phyloP scores from a whole-genome alignment of 495 filamentous ascomycete species.

The Trypethelium eluteriae region DNA sequence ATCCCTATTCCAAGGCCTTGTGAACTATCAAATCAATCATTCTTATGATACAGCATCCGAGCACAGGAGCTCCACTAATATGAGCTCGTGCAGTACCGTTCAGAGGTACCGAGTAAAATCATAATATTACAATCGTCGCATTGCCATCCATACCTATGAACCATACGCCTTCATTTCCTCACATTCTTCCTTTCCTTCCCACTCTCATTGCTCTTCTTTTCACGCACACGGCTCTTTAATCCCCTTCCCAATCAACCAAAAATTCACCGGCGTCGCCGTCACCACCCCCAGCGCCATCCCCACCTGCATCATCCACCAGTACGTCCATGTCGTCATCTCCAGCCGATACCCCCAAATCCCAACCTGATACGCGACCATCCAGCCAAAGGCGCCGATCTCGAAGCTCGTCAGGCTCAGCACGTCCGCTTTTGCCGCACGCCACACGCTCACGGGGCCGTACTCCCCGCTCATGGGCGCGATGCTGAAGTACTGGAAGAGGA shows the following conservation, averaged over 20 bases:
- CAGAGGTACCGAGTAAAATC: neutral
- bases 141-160: no score
- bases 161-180: neutral
- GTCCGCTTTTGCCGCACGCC: conserved; percentile 30
- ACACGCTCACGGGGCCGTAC: conserved; percentile 27
- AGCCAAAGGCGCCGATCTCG: conserved; percentile 33
- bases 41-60: no score
- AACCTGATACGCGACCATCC: conserved; percentile 33
- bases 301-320: conserved; percentile 38
- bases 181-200: neutral
- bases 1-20: no score
- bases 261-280: conserved; percentile 32
- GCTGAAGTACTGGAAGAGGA: conserved; percentile 35
- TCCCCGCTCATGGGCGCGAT: conserved; percentile 32
- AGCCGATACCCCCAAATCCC: conserved; percentile 25
- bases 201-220: neutral
- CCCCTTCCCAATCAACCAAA: conserved; percentile 28
- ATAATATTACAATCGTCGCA: neutral
- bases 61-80: no score
- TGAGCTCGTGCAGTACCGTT: neutral
- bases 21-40: no score
- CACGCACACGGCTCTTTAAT: conserved; percentile 31
- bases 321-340: conserved; percentile 27
- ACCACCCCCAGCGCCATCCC: conserved; percentile 30
- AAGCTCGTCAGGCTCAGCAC: conserved; percentile 25